Conservation (phyloP, 2,329 filamentous ascomycete genomes). For the Ceratocystis variospora region DNA sequence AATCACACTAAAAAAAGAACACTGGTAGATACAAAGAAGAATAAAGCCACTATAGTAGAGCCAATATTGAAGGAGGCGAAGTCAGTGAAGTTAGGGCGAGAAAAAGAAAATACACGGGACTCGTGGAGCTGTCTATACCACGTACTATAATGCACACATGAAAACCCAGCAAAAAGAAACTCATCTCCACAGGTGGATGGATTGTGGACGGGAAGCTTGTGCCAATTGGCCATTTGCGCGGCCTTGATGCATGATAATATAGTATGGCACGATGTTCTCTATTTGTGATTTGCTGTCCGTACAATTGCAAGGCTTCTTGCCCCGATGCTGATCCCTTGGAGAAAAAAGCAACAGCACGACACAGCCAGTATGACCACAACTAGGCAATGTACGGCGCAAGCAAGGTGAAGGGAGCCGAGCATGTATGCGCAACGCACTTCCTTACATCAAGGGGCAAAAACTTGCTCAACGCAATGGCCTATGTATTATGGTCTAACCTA, state of each 20-base stretch:
- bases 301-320: no score
- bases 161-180: not conserved
- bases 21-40: not conserved
- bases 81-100: not conserved
- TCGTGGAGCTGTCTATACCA: not conserved
- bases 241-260: not conserved
- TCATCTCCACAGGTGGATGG: not conserved
- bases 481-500: not conserved
- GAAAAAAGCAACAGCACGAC: no score
- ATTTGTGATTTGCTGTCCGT: no score
- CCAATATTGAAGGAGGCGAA: not conserved
- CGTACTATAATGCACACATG: no score
- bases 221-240: not conserved
- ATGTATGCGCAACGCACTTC: not conserved
- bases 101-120: not conserved
- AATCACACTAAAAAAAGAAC: not conserved
- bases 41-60: not conserved
- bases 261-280: no score
- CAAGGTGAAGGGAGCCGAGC: no score
- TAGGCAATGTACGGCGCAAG: no score
- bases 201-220: not conserved
- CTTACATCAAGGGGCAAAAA: not conserved
- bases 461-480: not conserved
- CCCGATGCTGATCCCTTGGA: no score
- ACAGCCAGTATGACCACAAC: no score